Evolutionary conservation across 2,329 filamentous ascomycete species (phyloP).

Genomic region (Hortaea sp.): DNA sequence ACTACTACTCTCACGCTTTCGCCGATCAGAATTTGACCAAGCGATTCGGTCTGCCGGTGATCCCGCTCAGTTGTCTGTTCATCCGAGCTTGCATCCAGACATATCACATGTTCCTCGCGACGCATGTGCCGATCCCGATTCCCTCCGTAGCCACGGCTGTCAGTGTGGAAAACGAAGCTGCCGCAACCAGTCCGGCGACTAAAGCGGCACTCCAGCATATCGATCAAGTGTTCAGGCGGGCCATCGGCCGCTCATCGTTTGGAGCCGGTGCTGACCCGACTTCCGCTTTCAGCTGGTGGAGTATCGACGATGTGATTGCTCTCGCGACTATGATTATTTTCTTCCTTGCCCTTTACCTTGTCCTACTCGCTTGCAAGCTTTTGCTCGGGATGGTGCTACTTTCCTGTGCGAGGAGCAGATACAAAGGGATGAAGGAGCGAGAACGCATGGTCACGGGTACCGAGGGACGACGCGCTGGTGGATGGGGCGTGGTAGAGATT

Average conservation of each 20-base stretch:
- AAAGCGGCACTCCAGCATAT: constrained; percentile 70
- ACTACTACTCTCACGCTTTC: constrained; percentile 97
- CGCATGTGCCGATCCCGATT: constrained; percentile 67
- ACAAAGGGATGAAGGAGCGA: constrained; percentile 66
- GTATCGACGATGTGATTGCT: constrained; percentile 63
- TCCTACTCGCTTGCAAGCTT: constrained; percentile 66
- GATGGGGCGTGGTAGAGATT: constrained; percentile 77
- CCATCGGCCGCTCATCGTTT: constrained; percentile 65
- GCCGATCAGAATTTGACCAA: constrained; percentile 81
- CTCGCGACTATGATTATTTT: constrained; percentile 74
- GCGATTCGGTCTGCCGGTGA: constrained; percentile 78
- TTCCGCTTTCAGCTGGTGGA: constrained; percentile 39
- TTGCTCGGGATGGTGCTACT: constrained; percentile 81
- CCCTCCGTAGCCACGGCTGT: constrained; percentile 57
- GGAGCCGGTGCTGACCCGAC: constrained; percentile 31
- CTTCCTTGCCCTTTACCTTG: constrained; percentile 73
- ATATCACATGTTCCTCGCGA: constrained; percentile 95
- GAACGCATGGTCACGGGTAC: constrained; percentile 46
- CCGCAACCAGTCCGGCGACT: constrained; percentile 55
- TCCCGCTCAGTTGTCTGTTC: constrained; percentile 88
- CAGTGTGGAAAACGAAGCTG: constrained; percentile 41
- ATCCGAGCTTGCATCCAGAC: constrained; percentile 91
- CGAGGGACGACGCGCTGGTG: constrained; percentile 64
- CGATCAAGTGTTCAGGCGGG: constrained; percentile 65
- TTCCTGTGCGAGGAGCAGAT: constrained; percentile 67